Evolutionary conservation across 75 land plant species (phyloP).

Genomic region (Pinus albicaulis): DNA sequence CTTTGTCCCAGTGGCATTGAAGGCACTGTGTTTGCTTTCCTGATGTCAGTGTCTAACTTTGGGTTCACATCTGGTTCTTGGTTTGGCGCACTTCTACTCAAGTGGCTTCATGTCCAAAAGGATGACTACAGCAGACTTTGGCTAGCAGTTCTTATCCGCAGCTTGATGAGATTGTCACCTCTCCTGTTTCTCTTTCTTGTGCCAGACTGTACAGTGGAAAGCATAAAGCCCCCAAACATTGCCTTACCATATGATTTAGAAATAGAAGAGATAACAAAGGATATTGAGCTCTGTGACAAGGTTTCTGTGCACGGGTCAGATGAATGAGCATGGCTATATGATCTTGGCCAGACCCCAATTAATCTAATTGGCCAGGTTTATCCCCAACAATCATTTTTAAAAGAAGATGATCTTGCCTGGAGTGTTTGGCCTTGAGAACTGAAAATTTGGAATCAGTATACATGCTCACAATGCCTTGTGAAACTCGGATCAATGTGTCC

Average conservation of each 20-base stretch:
- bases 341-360: not conserved
- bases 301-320: not conserved
- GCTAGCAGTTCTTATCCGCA: constrained; percentile 25
- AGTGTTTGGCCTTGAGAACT: not conserved
- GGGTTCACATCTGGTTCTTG: constrained; percentile 28
- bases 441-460: not conserved
- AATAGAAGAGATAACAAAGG: not conserved
- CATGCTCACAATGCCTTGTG: not conserved
- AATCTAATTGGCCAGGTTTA: no score
- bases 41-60: constrained; percentile 33
- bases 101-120: constrained; percentile 11
- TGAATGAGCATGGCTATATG: not conserved
- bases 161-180: constrained; percentile 21
- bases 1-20: constrained; percentile 26
- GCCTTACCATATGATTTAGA: not conserved
- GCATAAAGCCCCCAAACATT: constrained; percentile 4
- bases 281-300: constrained; percentile 1
- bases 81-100: constrained; percentile 26
- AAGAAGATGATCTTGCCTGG: not conserved
- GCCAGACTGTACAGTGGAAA: constrained; percentile 20
- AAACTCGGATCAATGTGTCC: not conserved
- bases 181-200: constrained; percentile 20
- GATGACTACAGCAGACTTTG: constrained; percentile 30
- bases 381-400: no score
- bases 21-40: constrained; percentile 35